Evolutionary conservation across 805 yeast species (phyloP).

Genomic region (Suhomyces canberraensis): DNA sequence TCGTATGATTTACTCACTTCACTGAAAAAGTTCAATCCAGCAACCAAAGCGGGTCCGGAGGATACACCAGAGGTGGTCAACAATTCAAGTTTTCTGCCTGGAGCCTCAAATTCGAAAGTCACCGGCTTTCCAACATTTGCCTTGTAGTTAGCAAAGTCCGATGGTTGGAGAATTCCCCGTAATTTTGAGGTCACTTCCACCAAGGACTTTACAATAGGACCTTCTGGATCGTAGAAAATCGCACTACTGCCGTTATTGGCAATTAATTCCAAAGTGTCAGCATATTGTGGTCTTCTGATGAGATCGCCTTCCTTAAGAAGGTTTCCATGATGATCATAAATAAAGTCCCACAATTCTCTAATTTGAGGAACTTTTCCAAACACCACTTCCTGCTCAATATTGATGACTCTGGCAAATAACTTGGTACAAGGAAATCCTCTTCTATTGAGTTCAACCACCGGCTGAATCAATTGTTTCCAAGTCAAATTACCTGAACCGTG

Average conservation of each 20-base stretch:
- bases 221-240: conserved; percentile 79
- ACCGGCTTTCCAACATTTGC: conserved; percentile 43
- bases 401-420: conserved; percentile 34
- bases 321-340: conserved; percentile 24
- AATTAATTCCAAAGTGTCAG: conserved; percentile 61
- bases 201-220: conserved; percentile 64
- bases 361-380: conserved; percentile 26
- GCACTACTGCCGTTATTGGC: conserved; percentile 77
- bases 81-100: conserved; percentile 20
- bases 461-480: conserved; percentile 74
- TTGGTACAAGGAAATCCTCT: conserved; percentile 53
- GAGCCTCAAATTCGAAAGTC: conserved; percentile 15
- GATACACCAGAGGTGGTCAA: conserved; percentile 66
- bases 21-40: conserved; percentile 69
- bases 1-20: conserved; percentile 16
- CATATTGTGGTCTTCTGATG: conserved; percentile 57
- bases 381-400: conserved; percentile 23
- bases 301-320: conserved; percentile 54
- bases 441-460: conserved; percentile 65
- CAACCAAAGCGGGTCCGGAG: conserved; percentile 76
- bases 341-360: conserved; percentile 54
- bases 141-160: conserved; percentile 66
- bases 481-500: conserved; percentile 70
- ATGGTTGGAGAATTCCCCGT: conserved; percentile 64
- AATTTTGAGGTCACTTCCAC: conserved; percentile 44